These are phyloP conservation scores for Boletus edulis DNA, from an alignment of 768 basidiomycete species.

Conservation along the genomic window DNA sequence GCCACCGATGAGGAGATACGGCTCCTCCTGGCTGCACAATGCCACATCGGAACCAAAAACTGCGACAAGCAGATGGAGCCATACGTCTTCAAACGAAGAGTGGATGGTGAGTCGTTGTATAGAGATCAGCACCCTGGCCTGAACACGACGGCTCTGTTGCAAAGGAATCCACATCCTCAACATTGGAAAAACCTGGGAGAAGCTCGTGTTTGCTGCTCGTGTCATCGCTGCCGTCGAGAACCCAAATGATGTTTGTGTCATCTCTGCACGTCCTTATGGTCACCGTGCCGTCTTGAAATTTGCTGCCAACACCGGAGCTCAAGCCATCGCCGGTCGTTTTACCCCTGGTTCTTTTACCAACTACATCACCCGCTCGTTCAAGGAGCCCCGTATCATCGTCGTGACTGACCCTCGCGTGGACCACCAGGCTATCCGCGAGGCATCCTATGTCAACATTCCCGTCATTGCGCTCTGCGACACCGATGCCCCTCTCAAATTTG, in stretches of 20 bases:
- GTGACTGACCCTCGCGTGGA: constrained; percentile 99
- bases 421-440: constrained; percentile 99
- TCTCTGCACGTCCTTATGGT: constrained; percentile 97
- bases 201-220: constrained; percentile 96
- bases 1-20: constrained; percentile 98
- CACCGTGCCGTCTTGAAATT: constrained; percentile 99
- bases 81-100: constrained; percentile 96
- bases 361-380: constrained; percentile 99
- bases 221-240: constrained; percentile 97
- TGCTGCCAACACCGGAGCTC: constrained; percentile 96
- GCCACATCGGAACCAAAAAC: constrained; percentile 98
- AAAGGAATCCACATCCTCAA: constrained; percentile 94
- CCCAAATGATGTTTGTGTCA: constrained; percentile 97
- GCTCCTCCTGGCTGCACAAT: constrained; percentile 91
- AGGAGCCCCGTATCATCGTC: constrained; percentile 97
- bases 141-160: constrained; percentile 5
- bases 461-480: constrained; percentile 99
- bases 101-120: constrained; percentile 70
- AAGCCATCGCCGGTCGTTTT: constrained; percentile 98
- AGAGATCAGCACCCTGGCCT: constrained; percentile 8
- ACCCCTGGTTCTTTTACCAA: constrained; percentile 99
- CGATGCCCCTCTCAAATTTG: constrained; percentile 95
- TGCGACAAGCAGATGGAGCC: constrained; percentile 99
- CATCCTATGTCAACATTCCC: constrained; percentile 99
- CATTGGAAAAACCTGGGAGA: constrained; percentile 99